Evolutionary conservation across 2,329 filamentous ascomycete species (phyloP), one percentile per base, ranked within the genome.

Genomic region (Amauroascus niger): DNA sequence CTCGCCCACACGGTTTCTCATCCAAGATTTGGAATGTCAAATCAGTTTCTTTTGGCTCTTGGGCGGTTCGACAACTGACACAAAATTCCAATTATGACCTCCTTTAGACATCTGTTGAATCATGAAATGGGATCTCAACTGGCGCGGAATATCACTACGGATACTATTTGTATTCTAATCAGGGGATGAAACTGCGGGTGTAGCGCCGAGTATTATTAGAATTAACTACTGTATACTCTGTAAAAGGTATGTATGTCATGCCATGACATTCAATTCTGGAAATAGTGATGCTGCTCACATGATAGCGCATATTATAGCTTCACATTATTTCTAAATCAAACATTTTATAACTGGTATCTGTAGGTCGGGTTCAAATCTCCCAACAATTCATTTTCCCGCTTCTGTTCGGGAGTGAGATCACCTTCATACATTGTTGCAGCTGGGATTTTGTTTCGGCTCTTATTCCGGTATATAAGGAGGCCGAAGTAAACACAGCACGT

Each of bases 281-380:
- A 41, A 41, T 4, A n/a, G 16, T 13, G 24, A 2, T 24, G 11
- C 39, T 24, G 37, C 37, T 8, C n/a, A 40, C 11, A 41, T 41
- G 39, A 41, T 41, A 41, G 5, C 22, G 39, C 39, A 22, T n/a
- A 41, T 41, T 20, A 41, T 24, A 8, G 6, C 6, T 41, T 20
- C n/a, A n/a, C n/a, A n/a, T n/a, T n/a, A n/a, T 41, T 9, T 1
- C 39, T 11, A 41, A 7, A n/a, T 14, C 39, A 4, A 2, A 22
- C 8, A 22, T 41, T 43, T 49, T 53, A 59, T 7, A 56, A 68
- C 9, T 63, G 58, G 57, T 74, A 74, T 22, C 71, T 64, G 60
- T 70, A 74, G 16, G 57, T 68, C 2, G 69, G 67, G 39, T 68
- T 71, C 62, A 72, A 51, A 59, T 74, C 71, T n/a, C 71, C 71